These are phyloP conservation scores for Epithele typhae DNA, from an alignment of 768 basidiomycete genomes.

Conservation along the genomic window DNA sequence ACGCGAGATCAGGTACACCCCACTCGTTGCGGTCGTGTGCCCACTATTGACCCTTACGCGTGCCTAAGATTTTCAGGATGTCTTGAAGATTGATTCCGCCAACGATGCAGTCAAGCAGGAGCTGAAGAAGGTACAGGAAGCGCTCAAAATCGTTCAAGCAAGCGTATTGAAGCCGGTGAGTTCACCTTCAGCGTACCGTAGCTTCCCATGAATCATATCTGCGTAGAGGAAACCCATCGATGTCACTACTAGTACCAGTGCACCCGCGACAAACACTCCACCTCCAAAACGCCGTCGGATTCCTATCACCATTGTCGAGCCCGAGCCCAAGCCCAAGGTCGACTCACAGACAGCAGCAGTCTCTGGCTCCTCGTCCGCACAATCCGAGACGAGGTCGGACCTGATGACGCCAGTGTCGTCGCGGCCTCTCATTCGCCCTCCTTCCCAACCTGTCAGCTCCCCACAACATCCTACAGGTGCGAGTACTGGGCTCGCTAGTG, in stretches of 20 bases:
- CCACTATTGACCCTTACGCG: neutral
- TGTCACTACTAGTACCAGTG: slow-evolving; percentile 8
- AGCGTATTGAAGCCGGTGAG: slow-evolving; percentile 13
- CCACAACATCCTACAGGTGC: neutral
- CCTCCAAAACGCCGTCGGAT: slow-evolving; percentile 49
- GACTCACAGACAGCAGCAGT: too few species aligned
- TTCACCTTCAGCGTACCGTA: too few species aligned
- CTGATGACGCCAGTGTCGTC: slow-evolving; percentile 39
- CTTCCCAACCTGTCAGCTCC: neutral
- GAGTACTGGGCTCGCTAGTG: slow-evolving; percentile 1
- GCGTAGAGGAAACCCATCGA: slow-evolving; percentile 19
- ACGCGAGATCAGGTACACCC: slow-evolving; percentile 58
- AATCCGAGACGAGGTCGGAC: slow-evolving; percentile 13
- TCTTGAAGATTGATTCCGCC: slow-evolving; percentile 55
- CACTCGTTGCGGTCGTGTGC: neutral
- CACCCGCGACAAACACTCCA: slow-evolving; percentile 1
- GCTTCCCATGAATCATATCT: too few species aligned
- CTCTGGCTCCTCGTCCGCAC: slow-evolving; percentile 3
- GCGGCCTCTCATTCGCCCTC: slow-evolving; percentile 20
- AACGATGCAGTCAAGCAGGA: slow-evolving; percentile 65
- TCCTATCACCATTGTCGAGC: slow-evolving; percentile 59
- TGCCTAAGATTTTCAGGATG: slow-evolving; percentile 53
- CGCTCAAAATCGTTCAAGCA: slow-evolving; percentile 36
- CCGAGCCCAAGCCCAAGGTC: slow-evolving; percentile 11
- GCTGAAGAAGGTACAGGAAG: slow-evolving; percentile 43